These are phyloP conservation scores for Saccharomyces hybrid DNA, from an alignment of 1,139 yeast species.

Conservation along the genomic window DNA sequence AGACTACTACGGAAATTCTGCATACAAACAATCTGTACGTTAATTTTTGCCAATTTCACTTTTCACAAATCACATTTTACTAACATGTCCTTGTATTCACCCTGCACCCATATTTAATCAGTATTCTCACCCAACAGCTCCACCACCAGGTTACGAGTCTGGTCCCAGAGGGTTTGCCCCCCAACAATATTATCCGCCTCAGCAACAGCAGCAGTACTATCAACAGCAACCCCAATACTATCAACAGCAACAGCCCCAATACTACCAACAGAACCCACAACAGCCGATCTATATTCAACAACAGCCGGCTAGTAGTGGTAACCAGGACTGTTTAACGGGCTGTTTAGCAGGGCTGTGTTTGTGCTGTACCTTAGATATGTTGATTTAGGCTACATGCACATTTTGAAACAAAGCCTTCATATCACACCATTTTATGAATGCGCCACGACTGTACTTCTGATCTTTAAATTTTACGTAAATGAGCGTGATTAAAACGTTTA, in stretches of 20 bases:
- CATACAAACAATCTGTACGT: constrained; percentile 11
- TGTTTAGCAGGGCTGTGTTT: constrained; percentile 65
- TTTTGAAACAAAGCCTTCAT: background rate
- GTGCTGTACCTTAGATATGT: constrained; percentile 62
- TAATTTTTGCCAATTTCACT: constrained; percentile 2
- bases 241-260: constrained; percentile 19
- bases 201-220: constrained; percentile 14
- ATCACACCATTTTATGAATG: background rate
- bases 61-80: background rate
- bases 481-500: background rate
- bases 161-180: constrained; percentile 8
- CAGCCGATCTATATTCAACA: constrained; percentile 63
- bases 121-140: constrained; percentile 18
- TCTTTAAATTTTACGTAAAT: background rate
- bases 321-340: constrained; percentile 49
- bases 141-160: constrained; percentile 14
- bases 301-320: constrained; percentile 35
- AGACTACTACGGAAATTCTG: constrained; percentile 15
- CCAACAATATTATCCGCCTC: constrained; percentile 8
- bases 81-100: background rate
- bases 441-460: background rate
- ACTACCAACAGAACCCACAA: constrained; percentile 29
- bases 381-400: constrained; percentile 34
- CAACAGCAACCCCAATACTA: constrained; percentile 17
- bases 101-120: background rate